phyloP scores from a whole-genome alignment of 208 protist genomes.

The Naegleria fowleri region DNA sequence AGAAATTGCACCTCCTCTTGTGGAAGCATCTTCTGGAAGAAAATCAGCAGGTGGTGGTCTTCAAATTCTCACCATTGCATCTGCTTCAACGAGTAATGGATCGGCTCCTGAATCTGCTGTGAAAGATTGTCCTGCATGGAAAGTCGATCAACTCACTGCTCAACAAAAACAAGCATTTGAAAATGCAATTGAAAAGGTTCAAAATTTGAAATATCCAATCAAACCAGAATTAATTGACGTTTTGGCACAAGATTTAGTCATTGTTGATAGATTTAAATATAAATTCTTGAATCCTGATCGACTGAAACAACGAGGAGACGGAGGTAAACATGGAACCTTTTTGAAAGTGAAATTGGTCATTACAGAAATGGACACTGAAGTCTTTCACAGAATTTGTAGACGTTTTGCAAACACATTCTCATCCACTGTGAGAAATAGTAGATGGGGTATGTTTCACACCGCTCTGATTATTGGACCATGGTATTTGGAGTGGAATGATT shows the following conservation, averaged over 20 bases:
- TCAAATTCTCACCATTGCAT: neutral
- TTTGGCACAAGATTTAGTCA: neutral
- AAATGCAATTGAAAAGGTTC: slow-evolving; percentile 10
- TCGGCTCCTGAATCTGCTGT: neutral
- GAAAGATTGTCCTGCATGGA: neutral
- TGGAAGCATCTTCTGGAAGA: neutral
- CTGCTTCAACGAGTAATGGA: neutral
- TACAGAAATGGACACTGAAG: neutral
- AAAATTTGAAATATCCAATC: neutral
- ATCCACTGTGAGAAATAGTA: neutral
- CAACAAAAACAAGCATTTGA: neutral
- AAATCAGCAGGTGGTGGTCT: neutral
- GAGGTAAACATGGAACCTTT: neutral
- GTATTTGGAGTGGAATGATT: slow-evolving; percentile 28
- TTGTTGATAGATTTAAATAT: neutral
- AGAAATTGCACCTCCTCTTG: neutral
- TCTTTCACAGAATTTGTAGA: neutral
- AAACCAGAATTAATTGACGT: neutral
- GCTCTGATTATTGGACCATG: slow-evolving; percentile 20
- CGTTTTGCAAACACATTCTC: neutral
- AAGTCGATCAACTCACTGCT: neutral
- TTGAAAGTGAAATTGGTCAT: slow-evolving; percentile 18
- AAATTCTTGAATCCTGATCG: neutral
- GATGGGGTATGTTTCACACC: slow-evolving; percentile 20
- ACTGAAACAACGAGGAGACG: neutral